phyloP scores from a whole-genome alignment of 2,329 filamentous ascomycete genomes.

The Aphanocladium album region DNA sequence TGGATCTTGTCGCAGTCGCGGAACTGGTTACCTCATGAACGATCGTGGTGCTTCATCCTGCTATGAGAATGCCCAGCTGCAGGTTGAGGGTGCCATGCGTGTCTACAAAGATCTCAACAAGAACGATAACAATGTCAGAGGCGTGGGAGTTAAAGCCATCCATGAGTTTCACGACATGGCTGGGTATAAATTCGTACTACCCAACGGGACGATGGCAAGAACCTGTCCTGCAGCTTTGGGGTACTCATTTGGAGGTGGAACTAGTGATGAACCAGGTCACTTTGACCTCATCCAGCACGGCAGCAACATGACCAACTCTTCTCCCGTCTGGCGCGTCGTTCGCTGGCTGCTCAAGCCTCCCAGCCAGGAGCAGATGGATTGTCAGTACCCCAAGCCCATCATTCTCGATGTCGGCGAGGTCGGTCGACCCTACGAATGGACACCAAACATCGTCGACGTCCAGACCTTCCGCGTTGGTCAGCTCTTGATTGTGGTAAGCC shows the following conservation, averaged over 20 bases:
- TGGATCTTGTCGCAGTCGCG: slow-evolving; percentile 65
- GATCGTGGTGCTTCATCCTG: slow-evolving; percentile 72
- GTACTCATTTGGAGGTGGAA: slow-evolving; percentile 86
- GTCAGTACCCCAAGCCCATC: slow-evolving; percentile 77
- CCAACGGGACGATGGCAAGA: slow-evolving; percentile 63
- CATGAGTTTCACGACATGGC: slow-evolving; percentile 79
- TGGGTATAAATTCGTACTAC: slow-evolving; percentile 64
- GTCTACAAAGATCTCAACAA: slow-evolving; percentile 47
- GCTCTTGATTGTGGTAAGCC: slow-evolving; percentile 76
- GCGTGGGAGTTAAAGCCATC: slow-evolving; percentile 66
- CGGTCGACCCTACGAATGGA: slow-evolving; percentile 72
- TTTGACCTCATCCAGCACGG: slow-evolving; percentile 89
- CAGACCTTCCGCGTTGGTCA: slow-evolving; percentile 80
- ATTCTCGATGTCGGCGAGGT: slow-evolving; percentile 82
- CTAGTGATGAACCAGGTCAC: slow-evolving; percentile 78
- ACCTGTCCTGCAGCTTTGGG: slow-evolving; percentile 85
- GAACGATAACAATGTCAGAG: slow-evolving; percentile 47
- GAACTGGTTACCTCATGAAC: slow-evolving; percentile 59
- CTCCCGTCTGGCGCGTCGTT: slow-evolving; percentile 73
- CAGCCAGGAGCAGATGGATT: slow-evolving; percentile 61
- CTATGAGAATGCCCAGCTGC: slow-evolving; percentile 66
- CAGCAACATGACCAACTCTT: slow-evolving; percentile 61
- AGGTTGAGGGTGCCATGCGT: slow-evolving; percentile 52
- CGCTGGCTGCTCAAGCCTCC: slow-evolving; percentile 66
- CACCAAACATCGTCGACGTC: slow-evolving; percentile 82